phyloP scores from a whole-genome alignment of 2,329 filamentous ascomycete species.

The Pseudocercospora fuligena region DNA sequence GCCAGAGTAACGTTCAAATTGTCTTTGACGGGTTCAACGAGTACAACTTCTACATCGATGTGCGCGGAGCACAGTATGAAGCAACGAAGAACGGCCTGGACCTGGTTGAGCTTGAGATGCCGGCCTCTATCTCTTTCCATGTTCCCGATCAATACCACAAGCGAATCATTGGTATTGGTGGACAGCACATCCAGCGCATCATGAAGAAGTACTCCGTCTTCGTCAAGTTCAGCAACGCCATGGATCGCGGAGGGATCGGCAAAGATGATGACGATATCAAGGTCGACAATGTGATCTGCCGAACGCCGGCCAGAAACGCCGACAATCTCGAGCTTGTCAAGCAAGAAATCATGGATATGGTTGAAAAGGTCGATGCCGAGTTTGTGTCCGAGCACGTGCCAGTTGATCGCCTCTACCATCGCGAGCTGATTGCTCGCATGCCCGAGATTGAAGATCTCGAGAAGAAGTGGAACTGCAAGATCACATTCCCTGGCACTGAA shows the following conservation, averaged over 20 bases:
- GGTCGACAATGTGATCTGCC: slow-evolving; percentile 98
- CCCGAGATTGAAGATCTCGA: slow-evolving; percentile 91
- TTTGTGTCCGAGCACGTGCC: slow-evolving; percentile 93
- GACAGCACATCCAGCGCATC: slow-evolving; percentile 97
- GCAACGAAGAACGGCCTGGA: slow-evolving; percentile 91
- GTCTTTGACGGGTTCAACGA: slow-evolving; percentile 99
- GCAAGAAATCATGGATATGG: slow-evolving; percentile 99
- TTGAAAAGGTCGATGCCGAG: slow-evolving; percentile 95
- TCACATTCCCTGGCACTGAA: slow-evolving; percentile 96
- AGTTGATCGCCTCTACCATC: slow-evolving; percentile 93
- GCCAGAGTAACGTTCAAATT: slow-evolving; percentile 97
- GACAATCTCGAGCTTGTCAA: slow-evolving; percentile 97
- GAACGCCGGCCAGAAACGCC: slow-evolving; percentile 93
- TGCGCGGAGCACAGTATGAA: slow-evolving; percentile 89
- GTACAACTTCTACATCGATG: slow-evolving; percentile 99
- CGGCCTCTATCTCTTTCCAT: slow-evolving; percentile 97
- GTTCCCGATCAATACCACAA: slow-evolving; percentile 99
- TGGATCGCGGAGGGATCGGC: slow-evolving; percentile 92
- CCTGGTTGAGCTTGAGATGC: slow-evolving; percentile 98
- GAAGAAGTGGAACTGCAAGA: slow-evolving; percentile 99
- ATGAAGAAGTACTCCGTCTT: slow-evolving; percentile 99
- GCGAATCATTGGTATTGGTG: slow-evolving; percentile 97
- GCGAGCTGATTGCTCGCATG: slow-evolving; percentile 87
- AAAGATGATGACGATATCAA: slow-evolving; percentile 98
- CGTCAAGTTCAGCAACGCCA: slow-evolving; percentile 98